phyloP scores from a whole-genome alignment of 768 basidiomycete genomes.

The Naganishia friedmannii region DNA sequence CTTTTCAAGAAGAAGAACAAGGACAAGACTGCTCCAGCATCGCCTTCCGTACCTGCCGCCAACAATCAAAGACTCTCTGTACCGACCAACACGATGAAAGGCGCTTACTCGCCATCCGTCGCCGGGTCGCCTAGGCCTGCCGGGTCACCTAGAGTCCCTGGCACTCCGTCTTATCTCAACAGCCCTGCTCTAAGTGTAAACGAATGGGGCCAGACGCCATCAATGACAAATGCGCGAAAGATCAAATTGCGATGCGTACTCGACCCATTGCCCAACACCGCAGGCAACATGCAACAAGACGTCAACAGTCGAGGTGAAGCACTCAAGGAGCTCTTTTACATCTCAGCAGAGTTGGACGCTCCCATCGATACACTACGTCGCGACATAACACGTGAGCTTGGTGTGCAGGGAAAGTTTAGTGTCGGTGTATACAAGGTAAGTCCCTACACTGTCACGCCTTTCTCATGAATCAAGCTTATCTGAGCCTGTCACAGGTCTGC shows the following conservation, averaged over 20 bases:
- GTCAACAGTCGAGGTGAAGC: conserved; percentile 19
- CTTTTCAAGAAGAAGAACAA: conserved; percentile 34
- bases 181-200: conserved; percentile 27
- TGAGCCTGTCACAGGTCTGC: conserved; percentile 34
- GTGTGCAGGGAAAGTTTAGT: conserved; percentile 26
- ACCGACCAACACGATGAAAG: not conserved
- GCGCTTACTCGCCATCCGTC: not conserved
- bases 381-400: conserved; percentile 33
- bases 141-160: not conserved
- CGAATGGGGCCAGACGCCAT: conserved; percentile 18
- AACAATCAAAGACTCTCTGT: not conserved
- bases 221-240: not conserved
- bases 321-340: conserved; percentile 37
- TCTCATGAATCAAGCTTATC: not conserved
- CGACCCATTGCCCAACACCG: conserved; percentile 16
- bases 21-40: conserved; percentile 21
- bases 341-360: conserved; percentile 36
- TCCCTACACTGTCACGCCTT: not conserved
- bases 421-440: conserved; percentile 48
- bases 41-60: conserved; percentile 1
- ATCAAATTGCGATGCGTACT: conserved; percentile 18
- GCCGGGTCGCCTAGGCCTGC: not conserved
- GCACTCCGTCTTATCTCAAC: not conserved
- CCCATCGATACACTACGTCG: conserved; percentile 32
- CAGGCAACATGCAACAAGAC: not conserved